Evolutionary conservation across 257 asterid genomes (phyloP).

Genomic region (Solanum microdontum): DNA sequence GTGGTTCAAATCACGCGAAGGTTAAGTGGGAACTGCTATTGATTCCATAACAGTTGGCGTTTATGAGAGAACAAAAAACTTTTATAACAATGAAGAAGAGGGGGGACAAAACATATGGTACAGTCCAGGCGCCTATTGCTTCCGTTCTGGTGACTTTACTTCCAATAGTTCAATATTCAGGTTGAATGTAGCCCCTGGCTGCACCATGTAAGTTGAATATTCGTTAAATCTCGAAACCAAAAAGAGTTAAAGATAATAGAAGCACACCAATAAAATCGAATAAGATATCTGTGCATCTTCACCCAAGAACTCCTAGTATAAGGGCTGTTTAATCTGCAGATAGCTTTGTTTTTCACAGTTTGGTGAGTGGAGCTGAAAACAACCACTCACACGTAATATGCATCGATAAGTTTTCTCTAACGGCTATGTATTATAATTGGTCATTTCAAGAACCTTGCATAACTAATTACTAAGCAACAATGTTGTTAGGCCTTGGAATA

Average conservation of each 20-base stretch:
- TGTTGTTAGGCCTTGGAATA: neutral
- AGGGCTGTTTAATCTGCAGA: neutral
- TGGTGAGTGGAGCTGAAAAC: neutral
- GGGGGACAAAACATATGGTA: neutral
- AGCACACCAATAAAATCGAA: neutral
- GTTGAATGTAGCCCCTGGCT: conserved; percentile 79
- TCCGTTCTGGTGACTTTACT: conserved; percentile 39
- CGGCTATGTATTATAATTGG: neutral
- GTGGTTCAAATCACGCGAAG: neutral
- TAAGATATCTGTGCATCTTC: neutral
- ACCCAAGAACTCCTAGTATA: neutral
- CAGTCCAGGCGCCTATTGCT: conserved; percentile 10
- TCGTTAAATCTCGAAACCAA: neutral
- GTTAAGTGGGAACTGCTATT: neutral
- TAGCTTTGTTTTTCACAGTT: neutral
- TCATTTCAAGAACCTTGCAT: neutral
- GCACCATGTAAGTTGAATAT: conserved; percentile 20
- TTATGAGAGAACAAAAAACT: neutral
- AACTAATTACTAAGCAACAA: neutral
- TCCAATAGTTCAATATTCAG: conserved; percentile 78
- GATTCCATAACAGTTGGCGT: neutral
- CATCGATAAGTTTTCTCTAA: neutral
- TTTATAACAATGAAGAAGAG: neutral
- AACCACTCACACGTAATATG: neutral
- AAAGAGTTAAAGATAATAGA: neutral